Evolutionary conservation across 2,329 filamentous ascomycete species (phyloP).

Genomic region (Fusarium succisae): DNA sequence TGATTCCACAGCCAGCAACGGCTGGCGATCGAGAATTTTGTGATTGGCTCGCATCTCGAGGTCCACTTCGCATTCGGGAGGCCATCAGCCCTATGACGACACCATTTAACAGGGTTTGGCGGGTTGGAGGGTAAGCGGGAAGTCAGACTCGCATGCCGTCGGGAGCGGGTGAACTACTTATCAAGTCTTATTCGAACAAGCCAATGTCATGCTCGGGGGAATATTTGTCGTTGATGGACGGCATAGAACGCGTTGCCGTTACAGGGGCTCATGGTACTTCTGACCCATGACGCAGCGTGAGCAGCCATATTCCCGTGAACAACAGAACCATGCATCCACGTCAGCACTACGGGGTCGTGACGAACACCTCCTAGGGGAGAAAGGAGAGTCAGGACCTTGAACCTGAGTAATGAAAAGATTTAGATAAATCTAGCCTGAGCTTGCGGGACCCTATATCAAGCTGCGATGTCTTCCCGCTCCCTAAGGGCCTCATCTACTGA

Average conservation of each 20-base stretch:
- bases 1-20: background rate
- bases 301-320: background rate
- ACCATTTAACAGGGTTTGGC: background rate
- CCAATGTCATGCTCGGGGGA: background rate
- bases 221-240: too few species aligned
- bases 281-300: background rate
- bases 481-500: too few species aligned
- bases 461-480: too few species aligned
- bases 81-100: slow-evolving; percentile 11
- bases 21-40: background rate
- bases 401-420: too few species aligned
- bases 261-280: too few species aligned
- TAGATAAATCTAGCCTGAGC: too few species aligned
- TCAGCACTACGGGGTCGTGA: rapidly evolving
- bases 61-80: slow-evolving; percentile 8
- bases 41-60: background rate
- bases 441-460: too few species aligned
- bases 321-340: background rate
- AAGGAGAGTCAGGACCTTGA: too few species aligned
- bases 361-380: too few species aligned
- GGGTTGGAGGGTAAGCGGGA: background rate
- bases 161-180: background rate
- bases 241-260: rapidly evolving
- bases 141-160: background rate
- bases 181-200: rapidly evolving